A percentile compares a stretch with the other conserved stretches of the same genome.
Conservation (phyloP, 495 filamentous ascomycete genomes). For the Trichocladium uniseriatum region DNA sequence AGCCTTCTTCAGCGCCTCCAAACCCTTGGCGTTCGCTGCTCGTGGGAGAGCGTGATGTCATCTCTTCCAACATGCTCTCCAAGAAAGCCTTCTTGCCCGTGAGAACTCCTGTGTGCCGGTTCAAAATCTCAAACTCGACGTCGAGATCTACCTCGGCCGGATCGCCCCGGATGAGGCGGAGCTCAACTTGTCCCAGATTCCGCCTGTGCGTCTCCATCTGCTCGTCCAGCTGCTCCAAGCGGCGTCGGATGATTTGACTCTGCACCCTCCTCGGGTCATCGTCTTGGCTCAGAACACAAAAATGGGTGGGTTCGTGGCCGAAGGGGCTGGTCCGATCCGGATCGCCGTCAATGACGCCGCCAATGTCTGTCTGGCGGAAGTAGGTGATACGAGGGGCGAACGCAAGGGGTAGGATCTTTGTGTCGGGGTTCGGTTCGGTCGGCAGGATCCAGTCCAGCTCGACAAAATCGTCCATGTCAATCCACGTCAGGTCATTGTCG, state of each 20-base stretch:
- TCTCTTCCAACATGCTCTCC: slow-evolving; percentile 58
- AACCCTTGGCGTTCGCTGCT: slow-evolving; percentile 13
- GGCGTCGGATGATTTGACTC: slow-evolving; percentile 69
- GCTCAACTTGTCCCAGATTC: slow-evolving; percentile 55
- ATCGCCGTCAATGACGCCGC: slow-evolving; percentile 55
- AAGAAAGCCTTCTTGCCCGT: slow-evolving; percentile 69
- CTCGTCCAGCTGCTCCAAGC: slow-evolving; percentile 64
- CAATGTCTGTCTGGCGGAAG: slow-evolving; percentile 93
- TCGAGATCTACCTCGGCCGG: slow-evolving; percentile 43
- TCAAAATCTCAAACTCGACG: slow-evolving; percentile 56
- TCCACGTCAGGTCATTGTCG: slow-evolving; percentile 88
- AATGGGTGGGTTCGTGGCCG: slow-evolving; percentile 83
- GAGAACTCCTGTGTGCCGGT: slow-evolving; percentile 60
- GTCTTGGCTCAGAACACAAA: slow-evolving; percentile 88
- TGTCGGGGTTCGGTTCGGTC: slow-evolving; percentile 81
- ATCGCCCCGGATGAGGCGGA: slow-evolving; percentile 49
- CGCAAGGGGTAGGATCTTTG: slow-evolving; percentile 83
- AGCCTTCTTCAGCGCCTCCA: slow-evolving; percentile 15
- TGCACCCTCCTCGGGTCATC: slow-evolving; percentile 90
- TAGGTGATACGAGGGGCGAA: slow-evolving; percentile 93
- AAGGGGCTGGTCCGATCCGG: slow-evolving; percentile 71
- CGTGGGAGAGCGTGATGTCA: slow-evolving; percentile 31
- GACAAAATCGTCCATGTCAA: slow-evolving; percentile 99
- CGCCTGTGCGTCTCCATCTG: slow-evolving; percentile 66
- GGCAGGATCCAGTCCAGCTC: slow-evolving; percentile 95